Evolutionary conservation across 805 yeast species (phyloP), one percentile per base, ranked within the genome.

Genomic region (Kodamaea laetipori): DNA sequence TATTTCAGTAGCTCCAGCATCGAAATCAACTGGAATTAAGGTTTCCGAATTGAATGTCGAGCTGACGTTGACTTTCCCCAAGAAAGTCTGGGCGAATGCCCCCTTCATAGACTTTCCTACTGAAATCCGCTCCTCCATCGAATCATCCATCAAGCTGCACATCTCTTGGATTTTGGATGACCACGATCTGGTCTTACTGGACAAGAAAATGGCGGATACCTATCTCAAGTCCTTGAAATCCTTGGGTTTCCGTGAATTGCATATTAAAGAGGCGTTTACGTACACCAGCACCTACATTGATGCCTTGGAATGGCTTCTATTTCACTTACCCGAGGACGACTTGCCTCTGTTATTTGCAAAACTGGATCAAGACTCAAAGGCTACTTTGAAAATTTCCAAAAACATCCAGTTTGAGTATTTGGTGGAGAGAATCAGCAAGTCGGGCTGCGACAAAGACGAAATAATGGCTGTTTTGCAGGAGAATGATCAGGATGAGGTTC

Each of bases 311-410:
- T 86, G 94, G 92, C 73, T 92, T 13, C 64, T 92, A 8, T 82
- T 90, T 51, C 94, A 92, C 56, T 78, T 92, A 3, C 98, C 98
- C 0, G 97, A 94, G 50, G 98, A 90, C 57, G 99, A 92, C 55
- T 67, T 92, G 24, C 99, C 99, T 0, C 52, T 65, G 0, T 67
- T 72, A 37, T 86, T 86, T 54, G 72, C 75, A 12, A 80, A 82
- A 47, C 66, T 78, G 31, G 73, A 74, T 16, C 74, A 73, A 35
- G 89, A 82, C 52, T 69, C 84, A 0, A 77, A 76, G 37, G 75
- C 81, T 17, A 73, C 76, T 41, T 69, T 85, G 32, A 85, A 77
- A 47, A 66, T 78, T n/a, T 66, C 83, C 3, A 73, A 72, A 8
- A 76, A 80, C 50, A 55, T 81, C 28, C 71, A 74, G 41, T 56